Conservation (phyloP, 169 alveolate genomes). For the Cryptosporidium sp. region DNA sequence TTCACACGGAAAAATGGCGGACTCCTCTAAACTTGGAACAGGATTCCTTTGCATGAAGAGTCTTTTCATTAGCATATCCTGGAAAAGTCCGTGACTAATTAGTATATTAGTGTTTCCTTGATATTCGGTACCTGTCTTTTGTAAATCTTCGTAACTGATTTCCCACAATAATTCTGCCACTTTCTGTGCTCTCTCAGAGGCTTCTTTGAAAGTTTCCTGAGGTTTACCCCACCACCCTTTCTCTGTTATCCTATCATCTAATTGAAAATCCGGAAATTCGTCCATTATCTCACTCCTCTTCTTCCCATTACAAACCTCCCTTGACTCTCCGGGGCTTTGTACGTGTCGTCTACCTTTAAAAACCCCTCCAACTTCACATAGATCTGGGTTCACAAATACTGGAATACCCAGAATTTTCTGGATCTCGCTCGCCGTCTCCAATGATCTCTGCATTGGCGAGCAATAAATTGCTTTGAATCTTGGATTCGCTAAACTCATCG, state of each 20-base stretch:
- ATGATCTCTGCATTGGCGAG: slow-evolving; percentile 59
- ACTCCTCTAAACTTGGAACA: slow-evolving; percentile 4
- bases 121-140: background rate
- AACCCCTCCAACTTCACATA: slow-evolving; percentile 73
- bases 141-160: slow-evolving; percentile 12
- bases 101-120: slow-evolving; percentile 38
- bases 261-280: slow-evolving; percentile 29
- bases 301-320: slow-evolving; percentile 17
- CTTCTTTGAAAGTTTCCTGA: slow-evolving; percentile 57
- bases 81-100: slow-evolving; percentile 68
- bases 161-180: slow-evolving; percentile 47
- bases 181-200: slow-evolving; percentile 38
- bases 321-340: background rate
- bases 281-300: slow-evolving; percentile 32
- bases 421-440: slow-evolving; percentile 34
- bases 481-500: slow-evolving; percentile 1
- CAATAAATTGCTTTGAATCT: slow-evolving; percentile 40
- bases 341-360: slow-evolving; percentile 41
- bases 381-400: slow-evolving; percentile 49
- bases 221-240: slow-evolving; percentile 71
- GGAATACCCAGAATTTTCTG: slow-evolving; percentile 25
- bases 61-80: slow-evolving; percentile 62
- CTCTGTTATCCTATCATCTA: slow-evolving; percentile 45
- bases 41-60: slow-evolving; percentile 3
- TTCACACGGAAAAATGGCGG: slow-evolving; percentile 53